Evolutionary conservation across 2,329 filamentous ascomycete genomes (phyloP), one percentile per base, ranked within the genome.

Genomic region (Colletotrichum gigasporum): DNA sequence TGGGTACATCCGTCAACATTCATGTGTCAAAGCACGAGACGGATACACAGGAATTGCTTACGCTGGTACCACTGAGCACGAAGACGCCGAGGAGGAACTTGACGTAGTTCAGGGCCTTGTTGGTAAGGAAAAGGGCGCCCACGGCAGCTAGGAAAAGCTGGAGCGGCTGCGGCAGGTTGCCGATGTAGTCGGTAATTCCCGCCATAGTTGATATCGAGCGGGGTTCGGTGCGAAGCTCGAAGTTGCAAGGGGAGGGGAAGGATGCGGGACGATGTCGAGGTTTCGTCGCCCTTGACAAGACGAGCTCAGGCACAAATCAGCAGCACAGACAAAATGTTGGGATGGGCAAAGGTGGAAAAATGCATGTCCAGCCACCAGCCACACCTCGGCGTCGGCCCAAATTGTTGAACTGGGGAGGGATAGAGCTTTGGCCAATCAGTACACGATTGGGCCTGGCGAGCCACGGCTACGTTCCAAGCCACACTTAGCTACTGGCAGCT

Each of bases 11-110:
- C 10, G 59, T 75, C 16, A 74, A 70, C 12, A 14, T 39, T n/a
- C 42, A 3, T 34, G 30, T 5, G 3, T 3, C 0, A 11, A 2
- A 2, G 1, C 3, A 59, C n/a, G 14, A 14, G 45, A n/a, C 55
- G 18, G 1, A 11, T 30, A 11, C 2, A 18, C 5, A 14, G 48
- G 32, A n/a, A 22, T 11, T 10, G 75, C 85, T 71, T 79, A 90
- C 88, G 68, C 86, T 87, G 67, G 82, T 86, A 55, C 89, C 89
- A 67, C 82, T 82, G 9, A 94, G 82, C 61, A 94, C 74, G 72
- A 94, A 93, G 37, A 90, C 79, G 74, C 87, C 90, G 63, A 91
- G 74, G 47, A 93, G 69, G 37, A 93, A 83, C 67, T 83, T 83
- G 54, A 89, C 69, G 70, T 87, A 87, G 73, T 83, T 87, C 59